phyloP scores from a whole-genome alignment of 2,329 filamentous ascomycete species.

The Hymenoscyphus occultus region DNA sequence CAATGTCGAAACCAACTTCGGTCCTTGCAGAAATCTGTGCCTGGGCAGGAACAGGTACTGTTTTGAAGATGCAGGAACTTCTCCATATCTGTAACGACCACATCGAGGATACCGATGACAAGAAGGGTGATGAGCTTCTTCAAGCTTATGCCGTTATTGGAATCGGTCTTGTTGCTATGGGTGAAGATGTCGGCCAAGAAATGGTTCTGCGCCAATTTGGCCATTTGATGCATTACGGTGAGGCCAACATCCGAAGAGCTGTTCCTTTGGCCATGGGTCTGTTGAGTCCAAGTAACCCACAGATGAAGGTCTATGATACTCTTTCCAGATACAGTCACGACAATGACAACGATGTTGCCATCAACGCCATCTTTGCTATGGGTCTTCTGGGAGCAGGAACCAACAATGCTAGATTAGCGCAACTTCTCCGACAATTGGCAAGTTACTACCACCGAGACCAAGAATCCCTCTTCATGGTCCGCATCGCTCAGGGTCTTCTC shows the following conservation, averaged over 20 bases:
- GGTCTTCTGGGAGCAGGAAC: constrained; percentile 93
- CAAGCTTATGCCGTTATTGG: constrained; percentile 96
- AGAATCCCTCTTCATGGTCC: constrained; percentile 97
- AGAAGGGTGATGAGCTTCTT: constrained; percentile 91
- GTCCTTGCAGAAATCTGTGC: constrained; percentile 95
- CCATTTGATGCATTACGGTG: constrained; percentile 98
- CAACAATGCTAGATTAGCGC: constrained; percentile 94
- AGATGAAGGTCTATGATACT: constrained; percentile 99
- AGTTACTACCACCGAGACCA: constrained; percentile 98
- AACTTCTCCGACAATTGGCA: constrained; percentile 88
- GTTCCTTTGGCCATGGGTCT: constrained; percentile 96
- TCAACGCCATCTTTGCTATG: constrained; percentile 99
- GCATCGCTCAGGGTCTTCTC: constrained; percentile 92
- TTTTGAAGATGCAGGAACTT: constrained; percentile 94
- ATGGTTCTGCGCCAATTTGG: constrained; percentile 98
- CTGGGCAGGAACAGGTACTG: constrained; percentile 95
- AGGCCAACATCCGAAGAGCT: constrained; percentile 93
- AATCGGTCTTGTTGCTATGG: constrained; percentile 93
- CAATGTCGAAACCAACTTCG: constrained; percentile 93
- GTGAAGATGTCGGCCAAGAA: constrained; percentile 95
- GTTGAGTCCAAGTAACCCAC: constrained; percentile 94
- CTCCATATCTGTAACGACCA: constrained; percentile 98
- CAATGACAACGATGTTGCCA: constrained; percentile 95
- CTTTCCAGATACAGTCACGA: constrained; percentile 97
- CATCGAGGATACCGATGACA: constrained; percentile 89